phyloP scores from a whole-genome alignment of 1,284 basidiomycete species.

The Heterobasidion parviporum region DNA sequence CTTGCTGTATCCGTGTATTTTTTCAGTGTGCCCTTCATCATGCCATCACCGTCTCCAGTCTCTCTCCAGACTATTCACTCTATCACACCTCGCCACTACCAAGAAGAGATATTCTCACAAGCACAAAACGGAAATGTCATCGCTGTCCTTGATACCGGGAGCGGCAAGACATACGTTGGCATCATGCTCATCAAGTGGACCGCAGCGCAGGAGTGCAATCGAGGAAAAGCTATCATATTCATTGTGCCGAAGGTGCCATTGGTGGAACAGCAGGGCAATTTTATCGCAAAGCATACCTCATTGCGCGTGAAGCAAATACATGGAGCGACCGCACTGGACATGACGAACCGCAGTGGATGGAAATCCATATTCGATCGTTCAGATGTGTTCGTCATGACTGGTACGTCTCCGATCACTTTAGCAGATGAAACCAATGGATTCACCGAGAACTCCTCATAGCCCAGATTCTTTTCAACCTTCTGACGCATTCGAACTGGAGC shows the following conservation, averaged over 20 bases:
- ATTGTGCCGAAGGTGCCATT: slow-evolving; percentile 77
- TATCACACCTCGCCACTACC: slow-evolving; percentile 48
- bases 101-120: slow-evolving; percentile 67
- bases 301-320: slow-evolving; percentile 59
- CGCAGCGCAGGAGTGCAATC: slow-evolving; percentile 35
- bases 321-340: slow-evolving; percentile 56
- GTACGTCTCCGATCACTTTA: slow-evolving; percentile 25
- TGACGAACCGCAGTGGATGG: slow-evolving; percentile 64
- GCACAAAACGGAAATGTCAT: slow-evolving; percentile 71
- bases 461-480: slow-evolving; percentile 71
- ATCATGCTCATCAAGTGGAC: slow-evolving; percentile 74
- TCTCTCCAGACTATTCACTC: background rate
- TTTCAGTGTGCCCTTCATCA: background rate
- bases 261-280: slow-evolving; percentile 72
- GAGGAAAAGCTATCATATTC: slow-evolving; percentile 55
- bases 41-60: background rate
- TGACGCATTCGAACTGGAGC: slow-evolving; percentile 73
- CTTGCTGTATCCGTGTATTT: too few species aligned
- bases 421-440: background rate
- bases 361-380: slow-evolving; percentile 46
- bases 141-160: slow-evolving; percentile 70
- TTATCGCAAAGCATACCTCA: slow-evolving; percentile 51
- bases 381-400: slow-evolving; percentile 79
- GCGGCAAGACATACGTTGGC: slow-evolving; percentile 79
- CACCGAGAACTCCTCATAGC: slow-evolving; percentile 32